Evolutionary conservation across 352 stramenopile species (phyloP), one percentile per base, ranked within the genome.

Genomic region (Saprolegnia parasitica): DNA sequence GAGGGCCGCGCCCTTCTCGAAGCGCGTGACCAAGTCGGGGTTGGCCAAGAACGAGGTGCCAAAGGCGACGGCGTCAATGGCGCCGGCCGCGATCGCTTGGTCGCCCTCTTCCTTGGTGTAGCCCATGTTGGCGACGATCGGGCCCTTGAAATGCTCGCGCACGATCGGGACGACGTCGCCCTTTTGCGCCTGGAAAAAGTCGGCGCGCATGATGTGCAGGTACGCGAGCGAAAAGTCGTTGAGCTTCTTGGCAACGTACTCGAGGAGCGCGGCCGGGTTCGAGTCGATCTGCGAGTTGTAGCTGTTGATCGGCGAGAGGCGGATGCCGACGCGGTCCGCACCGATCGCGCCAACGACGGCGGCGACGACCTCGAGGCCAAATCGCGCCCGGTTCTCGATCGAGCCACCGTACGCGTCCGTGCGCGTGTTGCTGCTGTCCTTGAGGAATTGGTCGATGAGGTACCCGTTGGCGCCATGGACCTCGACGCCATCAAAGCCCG

Each of bases 391-490:
- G 71, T 97, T 97, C 71, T 97, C 87, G 35, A 90, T 72, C 45
- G 75, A 89, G 49, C 89, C 90, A 35, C 88, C 90, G 70, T 96
- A 98, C 54, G 81, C 73, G 77, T 96, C 77, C 4, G 80, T 90
- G 56, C 88, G 86, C 29, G 84, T 75, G 78, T 98, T 98, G 63
- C 83, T 80, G 23, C 37, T 66, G 16, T 73, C 78, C 66, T 93
- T 80, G 13, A 98, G 72, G 72, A 97, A 97, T 72, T 97, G 81
- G 73, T 98, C 90, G 47, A 98, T 75, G 46, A 98, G 71, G 60
- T 98, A 98, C 1, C 91, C 93, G 65, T 98, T 96, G 5, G 87
- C 92, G 11, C 29, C 72, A 74, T 98, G 93, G 37, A 98, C 71
- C 67, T 97, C 87, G 23, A 98, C 76, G 21, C 89, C 90, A 60